Base-by-base conservation (phyloP, 2,329 filamentous ascomycete species). In the Zasmidium cellare region DNA sequence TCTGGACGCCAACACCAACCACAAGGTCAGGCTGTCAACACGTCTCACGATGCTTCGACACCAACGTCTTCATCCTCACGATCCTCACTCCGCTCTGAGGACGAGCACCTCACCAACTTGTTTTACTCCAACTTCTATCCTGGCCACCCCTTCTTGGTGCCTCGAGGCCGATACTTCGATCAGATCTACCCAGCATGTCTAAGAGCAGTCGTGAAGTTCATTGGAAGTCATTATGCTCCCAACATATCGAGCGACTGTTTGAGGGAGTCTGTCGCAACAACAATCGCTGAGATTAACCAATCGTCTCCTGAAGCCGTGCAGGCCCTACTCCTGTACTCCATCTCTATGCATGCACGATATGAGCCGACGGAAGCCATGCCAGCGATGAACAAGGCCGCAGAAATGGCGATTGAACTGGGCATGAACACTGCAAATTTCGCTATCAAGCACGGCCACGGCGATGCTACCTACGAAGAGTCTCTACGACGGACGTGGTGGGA, bases 401-500 rank as follows among this genome's bases (percentile, higher is more conserved):
- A 85, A 11, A 74, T 93, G 48, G 90, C 91, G 1, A 76, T 96
- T 9, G 85, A 91, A 56, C 81, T 96, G 22, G 88, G 89, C 0
- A 82, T 97, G 74, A 87, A 96, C 69, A 84, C 84, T 9, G 80
- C 84, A 49, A 80, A 83, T 0, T 96, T 86, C 71, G 87, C 91
- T 0, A 75, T 80, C 0, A 74, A 81, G 3, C 79, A 91, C 65
- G 87, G 88, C 16, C 78, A 81, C 24, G 84, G 85, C 3, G 84
- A 88, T 58, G 80, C 84, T 0, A 79, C 91, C 1, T 71, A 92
- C 2, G 90, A 93, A 70, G 92, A 97, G 74, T 90, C 88, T 71
- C 88, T 91, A 84, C 84, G 91, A 18, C 82, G 92, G 58, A 97
- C 92, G 1, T 97, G 92, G 92, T 97, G 92, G 92, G 91, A 84